These are phyloP conservation scores for Porodaedalea pini DNA, from an alignment of 1,284 basidiomycete species.

Conservation along the genomic window DNA sequence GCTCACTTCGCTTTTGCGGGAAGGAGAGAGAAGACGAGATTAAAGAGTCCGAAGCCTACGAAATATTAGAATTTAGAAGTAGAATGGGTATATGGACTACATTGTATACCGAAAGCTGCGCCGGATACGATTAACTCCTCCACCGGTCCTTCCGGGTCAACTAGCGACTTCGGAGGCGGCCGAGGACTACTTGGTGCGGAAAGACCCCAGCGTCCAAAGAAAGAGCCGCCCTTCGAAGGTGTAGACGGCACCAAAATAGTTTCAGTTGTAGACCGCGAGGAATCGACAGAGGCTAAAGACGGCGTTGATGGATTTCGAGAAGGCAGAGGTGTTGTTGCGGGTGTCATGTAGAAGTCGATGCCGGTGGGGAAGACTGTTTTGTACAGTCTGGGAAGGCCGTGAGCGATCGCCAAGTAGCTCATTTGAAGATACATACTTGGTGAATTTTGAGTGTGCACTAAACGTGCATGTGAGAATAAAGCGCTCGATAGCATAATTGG, in stretches of 20 bases:
- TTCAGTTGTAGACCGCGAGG: constrained; percentile 29
- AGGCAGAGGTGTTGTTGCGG: constrained; percentile 41
- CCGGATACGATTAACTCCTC: constrained; percentile 72
- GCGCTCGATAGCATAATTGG: constrained; percentile 16
- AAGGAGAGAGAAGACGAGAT: constrained; percentile 70
- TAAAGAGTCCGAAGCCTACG: constrained; percentile 68
- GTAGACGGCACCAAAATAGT: constrained; percentile 28
- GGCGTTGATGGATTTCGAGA: constrained; percentile 38
- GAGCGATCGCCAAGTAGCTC: background rate
- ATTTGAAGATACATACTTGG: constrained; percentile 44
- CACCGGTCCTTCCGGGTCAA: constrained; percentile 47
- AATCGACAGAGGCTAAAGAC: constrained; percentile 23
- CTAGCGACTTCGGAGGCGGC: constrained; percentile 21
- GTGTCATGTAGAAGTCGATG: constrained; percentile 49
- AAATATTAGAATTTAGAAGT: background rate
- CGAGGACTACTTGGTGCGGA: constrained; percentile 24
- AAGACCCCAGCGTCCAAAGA: constrained; percentile 40
- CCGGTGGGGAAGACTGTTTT: constrained; percentile 71
- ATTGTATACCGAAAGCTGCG: constrained; percentile 69
- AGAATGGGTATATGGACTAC: too few relatives aligned
- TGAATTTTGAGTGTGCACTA: constrained; percentile 71
- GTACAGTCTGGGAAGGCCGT: constrained; percentile 48
- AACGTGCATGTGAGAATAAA: constrained; percentile 18
- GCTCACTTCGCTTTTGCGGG: constrained; percentile 65
- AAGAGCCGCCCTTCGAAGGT: constrained; percentile 32